These are phyloP conservation scores for Tolypocladium inflatum DNA, from an alignment of 2,329 filamentous ascomycete species.

Conservation along the genomic window DNA sequence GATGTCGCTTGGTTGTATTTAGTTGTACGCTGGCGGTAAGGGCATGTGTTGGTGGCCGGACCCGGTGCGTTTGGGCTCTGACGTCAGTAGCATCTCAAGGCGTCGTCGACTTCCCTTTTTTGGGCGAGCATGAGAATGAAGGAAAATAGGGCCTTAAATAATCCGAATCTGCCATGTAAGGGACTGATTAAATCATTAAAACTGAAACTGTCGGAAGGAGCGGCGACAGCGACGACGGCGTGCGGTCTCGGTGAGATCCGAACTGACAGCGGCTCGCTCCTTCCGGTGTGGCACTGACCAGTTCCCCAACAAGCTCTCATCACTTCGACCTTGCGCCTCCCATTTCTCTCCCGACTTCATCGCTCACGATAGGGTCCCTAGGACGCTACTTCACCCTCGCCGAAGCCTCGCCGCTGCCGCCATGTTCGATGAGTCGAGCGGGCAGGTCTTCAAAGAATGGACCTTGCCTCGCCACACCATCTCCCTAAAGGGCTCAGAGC, in stretches of 20 bases:
- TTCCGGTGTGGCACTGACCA: neutral
- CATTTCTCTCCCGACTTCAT: neutral
- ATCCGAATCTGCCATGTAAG: neutral
- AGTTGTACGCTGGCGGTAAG: neutral
- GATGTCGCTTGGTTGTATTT: neutral
- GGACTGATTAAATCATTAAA: neutral
- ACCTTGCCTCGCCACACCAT: conserved; percentile 17
- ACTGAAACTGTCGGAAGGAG: neutral
- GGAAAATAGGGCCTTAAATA: too few relatives aligned
- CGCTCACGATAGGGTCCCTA: neutral
- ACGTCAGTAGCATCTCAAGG: neutral
- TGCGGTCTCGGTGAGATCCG: too few relatives aligned
- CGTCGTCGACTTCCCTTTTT: neutral
- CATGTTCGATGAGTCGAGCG: conserved; percentile 24
- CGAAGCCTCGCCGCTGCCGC: neutral
- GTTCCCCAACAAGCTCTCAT: neutral
- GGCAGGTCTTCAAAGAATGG: conserved; percentile 28
- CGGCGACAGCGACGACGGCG: neutral
- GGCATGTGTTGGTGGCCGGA: neutral
- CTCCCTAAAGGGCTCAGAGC: conserved; percentile 11
- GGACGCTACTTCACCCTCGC: neutral
- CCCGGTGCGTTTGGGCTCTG: neutral
- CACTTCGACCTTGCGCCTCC: neutral
- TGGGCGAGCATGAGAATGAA: neutral
- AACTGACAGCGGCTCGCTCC: neutral